phyloP scores from a whole-genome alignment of 1,139 yeast species.

The Geotrichum restrictum region DNA sequence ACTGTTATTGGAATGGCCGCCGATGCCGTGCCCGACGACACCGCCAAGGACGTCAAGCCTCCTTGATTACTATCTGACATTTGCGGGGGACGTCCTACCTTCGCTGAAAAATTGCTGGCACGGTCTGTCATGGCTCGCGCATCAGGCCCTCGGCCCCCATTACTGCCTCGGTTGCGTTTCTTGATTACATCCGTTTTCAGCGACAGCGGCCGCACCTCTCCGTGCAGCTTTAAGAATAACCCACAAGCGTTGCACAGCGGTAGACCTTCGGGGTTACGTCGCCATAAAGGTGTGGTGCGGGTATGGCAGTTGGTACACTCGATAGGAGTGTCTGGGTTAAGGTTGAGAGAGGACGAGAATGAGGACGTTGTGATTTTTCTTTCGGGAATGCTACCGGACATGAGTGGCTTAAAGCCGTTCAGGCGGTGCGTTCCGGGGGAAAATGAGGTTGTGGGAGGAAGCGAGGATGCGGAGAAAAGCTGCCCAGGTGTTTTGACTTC shows the following conservation, averaged over 20 bases:
- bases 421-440: conserved; percentile 10
- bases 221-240: conserved; percentile 78
- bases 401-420: background rate
- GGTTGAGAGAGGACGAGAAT: conserved; percentile 15
- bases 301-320: conserved; percentile 83
- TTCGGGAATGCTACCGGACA: conserved; percentile 8
- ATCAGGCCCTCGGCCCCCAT: conserved; percentile 1
- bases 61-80: conserved; percentile 1
- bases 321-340: conserved; percentile 23
- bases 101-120: background rate
- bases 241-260: conserved; percentile 94
- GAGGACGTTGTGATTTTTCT: background rate
- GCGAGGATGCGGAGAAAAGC: conserved; percentile 15
- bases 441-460: background rate
- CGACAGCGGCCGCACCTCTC: conserved; percentile 83
- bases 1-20: conserved; percentile 1
- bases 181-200: conserved; percentile 87
- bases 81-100: conserved; percentile 16
- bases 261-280: conserved; percentile 85
- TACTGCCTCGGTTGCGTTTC: conserved; percentile 48
- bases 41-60: conserved; percentile 3
- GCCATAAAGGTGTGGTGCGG: conserved; percentile 87
- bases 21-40: conserved; percentile 10
- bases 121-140: conserved; percentile 1
- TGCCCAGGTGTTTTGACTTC: conserved; percentile 17